Evolutionary conservation across 352 stramenopile genomes (phyloP), one percentile per base, ranked within the genome.

Genomic region (Pythium angustatum): DNA sequence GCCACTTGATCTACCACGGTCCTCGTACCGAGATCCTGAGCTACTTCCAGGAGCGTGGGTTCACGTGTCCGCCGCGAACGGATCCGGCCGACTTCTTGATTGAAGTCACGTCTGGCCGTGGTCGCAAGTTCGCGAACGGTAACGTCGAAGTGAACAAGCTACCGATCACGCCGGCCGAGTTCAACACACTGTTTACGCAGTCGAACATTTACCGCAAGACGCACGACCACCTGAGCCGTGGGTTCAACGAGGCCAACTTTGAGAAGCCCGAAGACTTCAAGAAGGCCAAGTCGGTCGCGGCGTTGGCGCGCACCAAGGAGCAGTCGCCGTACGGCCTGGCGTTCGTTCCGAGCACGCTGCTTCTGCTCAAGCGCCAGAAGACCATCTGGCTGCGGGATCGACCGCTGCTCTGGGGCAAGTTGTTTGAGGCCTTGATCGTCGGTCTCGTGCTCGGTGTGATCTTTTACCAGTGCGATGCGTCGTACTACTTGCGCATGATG

Each of bases 1-100:
- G 93, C n/a, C 69, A 72, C 19, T 65, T 98, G 17, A 77, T 98
- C 22, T 98, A 93, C 69, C 85, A 92, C 45, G 93, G 91, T 17
- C 80, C 77, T 19, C 55, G 54, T 17, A 68, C 27, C n/a, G 73
- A 75, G 24, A 79, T 77, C 34, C 61, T 81, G 19, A 36, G 58
- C 22, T 96, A 97, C 64, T 97, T 98, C 68, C 57, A 68, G 7
- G 45, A 47, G 21, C 60, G 87, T n/a, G 86, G 85, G 5, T 86
- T 83, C 48, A 33, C 21, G 1, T 83, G 77, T 56, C 76, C 77
- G 10, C 21, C 43, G 21, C 57, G 55, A 1, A 63, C 64, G 5
- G 74, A 81, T 45, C 68, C 74, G 3, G 73, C 74, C 0, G 72
- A 81, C 17, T 81, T 81, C 45, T 31, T 58, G 1, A 38, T 81